These are phyloP conservation scores for Rhynchosporium secalis DNA, from an alignment of 2,329 filamentous ascomycete genomes.

Conservation along the genomic window DNA sequence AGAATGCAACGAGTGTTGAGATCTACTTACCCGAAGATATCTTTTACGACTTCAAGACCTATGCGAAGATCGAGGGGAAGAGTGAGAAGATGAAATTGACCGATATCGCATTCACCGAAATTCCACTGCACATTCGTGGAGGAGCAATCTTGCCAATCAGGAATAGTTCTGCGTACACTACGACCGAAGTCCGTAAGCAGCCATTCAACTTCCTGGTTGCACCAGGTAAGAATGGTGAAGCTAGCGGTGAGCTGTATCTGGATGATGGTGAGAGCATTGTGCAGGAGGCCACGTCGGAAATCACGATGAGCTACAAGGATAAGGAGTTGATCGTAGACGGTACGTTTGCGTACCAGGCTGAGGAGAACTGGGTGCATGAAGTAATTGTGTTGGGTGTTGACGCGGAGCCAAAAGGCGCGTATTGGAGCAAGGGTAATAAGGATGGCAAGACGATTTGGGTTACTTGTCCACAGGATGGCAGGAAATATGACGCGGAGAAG, in stretches of 20 bases:
- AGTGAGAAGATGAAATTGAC: constrained; percentile 43
- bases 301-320: constrained; percentile 60
- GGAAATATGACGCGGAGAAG: constrained; percentile 13
- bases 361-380: constrained; percentile 45
- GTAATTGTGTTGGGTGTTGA: constrained; percentile 51
- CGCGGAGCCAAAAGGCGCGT: constrained; percentile 16
- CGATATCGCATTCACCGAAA: constrained; percentile 48
- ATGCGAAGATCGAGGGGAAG: constrained; percentile 46
- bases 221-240: constrained; percentile 59
- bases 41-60: constrained; percentile 55
- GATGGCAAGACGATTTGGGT: constrained; percentile 2
- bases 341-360: constrained; percentile 52
- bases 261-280: constrained; percentile 73
- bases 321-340: constrained; percentile 54
- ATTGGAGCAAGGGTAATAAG: constrained; percentile 11
- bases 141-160: constrained; percentile 64
- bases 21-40: constrained; percentile 52
- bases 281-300: constrained; percentile 54
- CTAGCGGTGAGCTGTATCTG: constrained; percentile 68
- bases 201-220: constrained; percentile 73
- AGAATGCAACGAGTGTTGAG: constrained; percentile 46
- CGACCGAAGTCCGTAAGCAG: constrained; percentile 60
- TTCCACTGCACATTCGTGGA: constrained; percentile 68
- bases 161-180: constrained; percentile 59
- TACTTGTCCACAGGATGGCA: constrained; percentile 8